Conservation (phyloP, 306 rosid species). For the Nissolia schottii region DNA sequence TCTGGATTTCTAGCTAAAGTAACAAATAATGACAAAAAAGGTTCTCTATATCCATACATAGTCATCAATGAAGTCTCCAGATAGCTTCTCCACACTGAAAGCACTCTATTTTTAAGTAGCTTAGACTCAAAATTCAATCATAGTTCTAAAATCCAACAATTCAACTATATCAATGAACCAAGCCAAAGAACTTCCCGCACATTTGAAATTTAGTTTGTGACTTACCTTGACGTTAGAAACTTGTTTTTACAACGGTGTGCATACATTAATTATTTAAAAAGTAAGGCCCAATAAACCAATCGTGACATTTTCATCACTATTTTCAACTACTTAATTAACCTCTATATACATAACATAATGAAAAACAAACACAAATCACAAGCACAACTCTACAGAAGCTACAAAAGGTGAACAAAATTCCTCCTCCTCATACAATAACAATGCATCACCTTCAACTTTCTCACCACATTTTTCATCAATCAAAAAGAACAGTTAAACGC, state of each 20-base stretch:
- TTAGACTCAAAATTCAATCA: neutral
- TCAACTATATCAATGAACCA: neutral
- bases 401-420: neutral
- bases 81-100: too few species aligned
- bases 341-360: too few species aligned
- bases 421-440: neutral
- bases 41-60: neutral
- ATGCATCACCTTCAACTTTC: neutral
- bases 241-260: neutral
- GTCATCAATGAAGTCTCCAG: neutral
- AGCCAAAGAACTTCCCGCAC: neutral
- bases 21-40: neutral
- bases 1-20: neutral
- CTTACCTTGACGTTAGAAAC: neutral
- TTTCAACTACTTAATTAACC: neutral
- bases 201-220: neutral
- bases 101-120: neutral
- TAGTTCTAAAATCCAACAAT: neutral
- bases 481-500: neutral
- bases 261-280: too few species aligned
- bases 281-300: neutral
- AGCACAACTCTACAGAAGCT: too few species aligned
- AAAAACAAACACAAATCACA: too few species aligned
- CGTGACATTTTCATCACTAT: neutral
- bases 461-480: neutral